phyloP scores from a whole-genome alignment of 2,329 filamentous ascomycete species.

The Chaetomium olivaceum region DNA sequence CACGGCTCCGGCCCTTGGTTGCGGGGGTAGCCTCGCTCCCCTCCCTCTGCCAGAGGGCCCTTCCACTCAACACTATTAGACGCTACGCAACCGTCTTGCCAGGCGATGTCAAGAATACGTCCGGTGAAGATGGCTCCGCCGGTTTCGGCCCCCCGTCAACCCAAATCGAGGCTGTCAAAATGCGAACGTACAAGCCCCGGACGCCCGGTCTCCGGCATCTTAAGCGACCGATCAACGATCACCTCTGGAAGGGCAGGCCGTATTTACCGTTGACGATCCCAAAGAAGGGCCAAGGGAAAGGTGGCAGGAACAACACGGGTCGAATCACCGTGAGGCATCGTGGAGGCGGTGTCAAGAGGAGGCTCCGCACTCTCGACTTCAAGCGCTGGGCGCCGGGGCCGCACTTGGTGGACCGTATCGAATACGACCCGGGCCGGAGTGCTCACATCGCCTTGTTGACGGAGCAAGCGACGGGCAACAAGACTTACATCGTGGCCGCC shows the following conservation, averaged over 20 bases:
- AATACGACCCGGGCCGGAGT: conserved; percentile 91
- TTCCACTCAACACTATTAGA: conserved; percentile 29
- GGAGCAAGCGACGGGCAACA: conserved; percentile 68
- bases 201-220: conserved; percentile 92
- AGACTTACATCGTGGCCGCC: conserved; percentile 92
- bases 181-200: conserved; percentile 89
- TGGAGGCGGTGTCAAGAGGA: conserved; percentile 87
- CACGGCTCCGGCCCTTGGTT: conserved; percentile 57
- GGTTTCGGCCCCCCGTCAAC: conserved; percentile 23
- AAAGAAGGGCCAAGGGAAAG: conserved; percentile 90
- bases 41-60: conserved; percentile 29
- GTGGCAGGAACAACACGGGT: conserved; percentile 86
- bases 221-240: conserved; percentile 89
- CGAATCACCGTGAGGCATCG: conserved; percentile 86
- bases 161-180: conserved; percentile 45
- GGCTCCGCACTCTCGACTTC: conserved; percentile 92
- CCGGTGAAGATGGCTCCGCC: conserved; percentile 6
- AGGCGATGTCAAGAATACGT: conserved; percentile 19
- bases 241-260: conserved; percentile 92
- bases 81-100: conserved; percentile 32
- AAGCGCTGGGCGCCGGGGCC: conserved; percentile 74
- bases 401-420: conserved; percentile 88
- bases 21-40: conserved; percentile 32
- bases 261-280: conserved; percentile 80
- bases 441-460: conserved; percentile 89